These are phyloP conservation scores for Pythium vanterpoolii DNA, from an alignment of 352 stramenopile species.

Conservation along the genomic window DNA sequence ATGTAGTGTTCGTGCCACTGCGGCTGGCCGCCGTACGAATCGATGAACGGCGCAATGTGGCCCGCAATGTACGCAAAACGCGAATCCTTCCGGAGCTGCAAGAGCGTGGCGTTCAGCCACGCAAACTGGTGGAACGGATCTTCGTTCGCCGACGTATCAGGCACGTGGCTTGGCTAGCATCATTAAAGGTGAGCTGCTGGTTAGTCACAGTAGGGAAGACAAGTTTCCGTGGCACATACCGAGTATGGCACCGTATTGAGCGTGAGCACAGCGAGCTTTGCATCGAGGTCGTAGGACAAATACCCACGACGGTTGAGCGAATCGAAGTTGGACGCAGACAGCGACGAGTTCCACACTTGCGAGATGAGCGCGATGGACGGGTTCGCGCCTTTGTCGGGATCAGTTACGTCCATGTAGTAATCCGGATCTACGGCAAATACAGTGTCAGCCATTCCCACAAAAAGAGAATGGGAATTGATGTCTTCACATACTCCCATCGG, in stretches of 20 bases:
- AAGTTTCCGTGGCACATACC: conserved; percentile 20
- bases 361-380: conserved; percentile 54
- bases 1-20: conserved; percentile 89
- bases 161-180: conserved; percentile 66
- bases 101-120: conserved; percentile 83
- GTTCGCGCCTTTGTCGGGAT: conserved; percentile 47
- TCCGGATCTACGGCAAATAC: conserved; percentile 35
- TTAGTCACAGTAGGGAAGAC: background rate
- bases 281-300: conserved; percentile 56
- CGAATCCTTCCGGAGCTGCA: conserved; percentile 29
- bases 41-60: conserved; percentile 89
- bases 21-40: conserved; percentile 73
- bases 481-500: conserved; percentile 73
- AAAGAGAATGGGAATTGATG: conserved; percentile 26
- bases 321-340: conserved; percentile 53
- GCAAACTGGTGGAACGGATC: conserved; percentile 90
- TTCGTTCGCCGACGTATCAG: conserved; percentile 52
- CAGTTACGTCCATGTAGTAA: conserved; percentile 77
- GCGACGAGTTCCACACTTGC: conserved; percentile 42
- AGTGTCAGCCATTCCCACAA: background rate
- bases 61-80: conserved; percentile 85
- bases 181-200: conserved; percentile 2
- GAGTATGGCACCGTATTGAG: conserved; percentile 84
- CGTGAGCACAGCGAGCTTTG: conserved; percentile 63
- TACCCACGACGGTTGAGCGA: conserved; percentile 59